These are phyloP conservation scores for Osmanthus fragrans DNA, from an alignment of 257 asterid species.

Conservation along the genomic window DNA sequence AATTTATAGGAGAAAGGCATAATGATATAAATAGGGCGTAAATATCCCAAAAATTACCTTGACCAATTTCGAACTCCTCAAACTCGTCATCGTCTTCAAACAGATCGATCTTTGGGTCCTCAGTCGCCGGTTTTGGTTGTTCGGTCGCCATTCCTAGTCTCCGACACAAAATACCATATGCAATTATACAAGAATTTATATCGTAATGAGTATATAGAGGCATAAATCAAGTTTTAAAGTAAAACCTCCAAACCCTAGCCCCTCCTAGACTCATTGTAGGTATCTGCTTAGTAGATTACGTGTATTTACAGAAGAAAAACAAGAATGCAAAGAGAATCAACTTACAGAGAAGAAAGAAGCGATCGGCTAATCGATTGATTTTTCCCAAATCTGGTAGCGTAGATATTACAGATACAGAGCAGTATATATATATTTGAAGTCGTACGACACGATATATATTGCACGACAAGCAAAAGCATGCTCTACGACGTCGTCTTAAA, in stretches of 20 bases:
- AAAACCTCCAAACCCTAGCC: constrained; percentile 25
- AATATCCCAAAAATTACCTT: constrained; percentile 35
- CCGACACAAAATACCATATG: background rate
- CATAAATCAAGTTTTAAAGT: background rate
- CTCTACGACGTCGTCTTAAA: background rate
- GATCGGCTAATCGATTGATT: background rate
- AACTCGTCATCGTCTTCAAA: constrained; percentile 89
- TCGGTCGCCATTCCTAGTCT: constrained; percentile 60
- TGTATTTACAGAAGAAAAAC: background rate
- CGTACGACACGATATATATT: background rate
- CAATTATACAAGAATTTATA: background rate
- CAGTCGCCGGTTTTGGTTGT: constrained; percentile 57
- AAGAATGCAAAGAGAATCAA: background rate
- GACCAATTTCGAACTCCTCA: constrained; percentile 74
- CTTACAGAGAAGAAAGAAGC: constrained; percentile 11
- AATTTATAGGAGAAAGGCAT: background rate
- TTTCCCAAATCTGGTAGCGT: background rate
- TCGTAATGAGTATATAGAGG: background rate
- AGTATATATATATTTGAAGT: too few species aligned
- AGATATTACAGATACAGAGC: background rate
- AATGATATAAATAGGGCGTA: background rate
- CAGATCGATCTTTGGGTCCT: constrained; percentile 66
- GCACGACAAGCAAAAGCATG: background rate
- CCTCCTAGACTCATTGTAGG: background rate
- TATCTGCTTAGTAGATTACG: background rate